phyloP scores from a whole-genome alignment of 306 rosid species.

The Dalbergia cochinchinensis region DNA sequence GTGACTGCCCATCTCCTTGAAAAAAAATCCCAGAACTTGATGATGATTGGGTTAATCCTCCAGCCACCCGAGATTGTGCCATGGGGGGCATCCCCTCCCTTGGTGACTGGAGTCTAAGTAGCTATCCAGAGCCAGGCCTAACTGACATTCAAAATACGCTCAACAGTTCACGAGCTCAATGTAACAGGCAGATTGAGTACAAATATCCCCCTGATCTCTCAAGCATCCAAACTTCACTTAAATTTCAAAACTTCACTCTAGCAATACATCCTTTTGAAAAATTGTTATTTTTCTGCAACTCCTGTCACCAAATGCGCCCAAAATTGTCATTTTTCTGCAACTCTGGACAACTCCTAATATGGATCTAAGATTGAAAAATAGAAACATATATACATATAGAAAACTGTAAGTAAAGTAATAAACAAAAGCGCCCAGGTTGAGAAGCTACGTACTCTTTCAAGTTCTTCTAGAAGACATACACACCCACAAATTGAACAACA shows the following conservation, averaged over 20 bases:
- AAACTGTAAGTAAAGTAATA: conserved; percentile 9
- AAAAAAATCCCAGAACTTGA: conserved; percentile 96
- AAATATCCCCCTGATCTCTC: conserved; percentile 6
- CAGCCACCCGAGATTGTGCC: conserved; percentile 94
- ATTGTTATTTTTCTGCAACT: no score
- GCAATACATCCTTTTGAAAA: conserved; percentile 32
- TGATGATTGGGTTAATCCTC: conserved; percentile 92
- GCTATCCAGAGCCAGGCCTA: conserved; percentile 85
- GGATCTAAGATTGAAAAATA: conserved; percentile 49
- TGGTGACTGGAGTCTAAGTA: conserved; percentile 77
- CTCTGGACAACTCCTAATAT: conserved; percentile 44
- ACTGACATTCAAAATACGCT: conserved; percentile 42
- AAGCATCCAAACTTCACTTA: conserved; percentile 43
- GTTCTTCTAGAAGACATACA: not conserved
- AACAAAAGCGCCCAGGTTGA: conserved; percentile 1
- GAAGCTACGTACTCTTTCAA: conserved; percentile 1
- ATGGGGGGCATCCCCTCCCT: conserved; percentile 75
- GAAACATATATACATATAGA: conserved; percentile 23
- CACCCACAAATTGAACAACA: conserved; percentile 32
- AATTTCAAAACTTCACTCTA: conserved; percentile 39
- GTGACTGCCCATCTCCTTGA: conserved; percentile 94
- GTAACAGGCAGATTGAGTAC: conserved; percentile 3
- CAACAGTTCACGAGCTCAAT: conserved; percentile 25
- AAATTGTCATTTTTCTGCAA: conserved; percentile 35
- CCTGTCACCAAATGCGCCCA: conserved; percentile 45